Evolutionary conservation across 192 early-diverging fungal genomes (phyloP).

Genomic region (Phlyctochytrium planicorne): DNA sequence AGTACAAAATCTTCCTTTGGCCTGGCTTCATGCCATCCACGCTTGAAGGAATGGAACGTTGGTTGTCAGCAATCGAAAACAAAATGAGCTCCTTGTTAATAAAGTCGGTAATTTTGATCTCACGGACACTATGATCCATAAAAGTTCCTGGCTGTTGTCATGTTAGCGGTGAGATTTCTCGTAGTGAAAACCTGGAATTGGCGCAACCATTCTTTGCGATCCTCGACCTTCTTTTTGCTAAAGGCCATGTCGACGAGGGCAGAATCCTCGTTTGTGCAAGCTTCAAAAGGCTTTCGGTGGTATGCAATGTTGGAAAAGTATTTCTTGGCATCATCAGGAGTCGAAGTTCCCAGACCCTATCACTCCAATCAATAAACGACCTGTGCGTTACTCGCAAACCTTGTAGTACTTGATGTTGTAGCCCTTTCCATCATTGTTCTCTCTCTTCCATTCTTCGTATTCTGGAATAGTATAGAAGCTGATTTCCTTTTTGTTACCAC

Average conservation of each 20-base stretch:
- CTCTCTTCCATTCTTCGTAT: constrained; percentile 82
- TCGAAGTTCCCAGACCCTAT: constrained; percentile 88
- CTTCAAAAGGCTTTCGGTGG: constrained; percentile 79
- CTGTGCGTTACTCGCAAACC: constrained; percentile 19
- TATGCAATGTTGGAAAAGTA: constrained; percentile 83
- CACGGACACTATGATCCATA: constrained; percentile 76
- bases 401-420: constrained; percentile 97
- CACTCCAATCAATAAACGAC: background rate
- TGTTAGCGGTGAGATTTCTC: background rate
- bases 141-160: constrained; percentile 75
- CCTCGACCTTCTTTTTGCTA: constrained; percentile 88
- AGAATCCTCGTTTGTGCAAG: constrained; percentile 59
- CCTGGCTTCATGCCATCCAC: constrained; percentile 97
- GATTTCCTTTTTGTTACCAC: constrained; percentile 46
- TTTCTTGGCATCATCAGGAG: constrained; percentile 77
- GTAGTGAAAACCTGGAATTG: constrained; percentile 62
- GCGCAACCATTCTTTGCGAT: constrained; percentile 93
- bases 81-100: constrained; percentile 94
- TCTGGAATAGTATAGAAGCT: constrained; percentile 92
- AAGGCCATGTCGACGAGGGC: constrained; percentile 95
- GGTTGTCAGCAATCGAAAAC: constrained; percentile 93
- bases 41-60: constrained; percentile 88
- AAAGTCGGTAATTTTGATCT: constrained; percentile 85
- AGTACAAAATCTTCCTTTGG: constrained; percentile 92
- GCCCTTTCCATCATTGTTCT: constrained; percentile 66